Conservation (phyloP, 129 eudicot species). For the Cynara cardunculus region DNA sequence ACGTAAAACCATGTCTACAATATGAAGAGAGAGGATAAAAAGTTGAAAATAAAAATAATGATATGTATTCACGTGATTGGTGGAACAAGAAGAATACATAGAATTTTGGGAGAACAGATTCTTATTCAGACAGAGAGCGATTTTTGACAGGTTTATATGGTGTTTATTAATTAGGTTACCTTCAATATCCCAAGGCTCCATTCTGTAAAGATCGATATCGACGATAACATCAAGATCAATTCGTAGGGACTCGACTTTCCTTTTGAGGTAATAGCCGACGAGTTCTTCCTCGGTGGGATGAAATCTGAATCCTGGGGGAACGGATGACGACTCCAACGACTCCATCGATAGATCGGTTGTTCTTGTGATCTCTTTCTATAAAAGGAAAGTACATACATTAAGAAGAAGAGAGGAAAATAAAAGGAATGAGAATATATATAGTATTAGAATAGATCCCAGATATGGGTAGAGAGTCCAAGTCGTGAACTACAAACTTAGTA, state of each 20-base stretch:
- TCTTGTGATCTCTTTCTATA: not conserved
- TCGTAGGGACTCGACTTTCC: slow-evolving; percentile 61
- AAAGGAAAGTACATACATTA: not conserved
- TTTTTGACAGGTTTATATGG: not conserved
- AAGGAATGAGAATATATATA: not conserved
- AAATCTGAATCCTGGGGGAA: slow-evolving; percentile 91
- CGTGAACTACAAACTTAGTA: slow-evolving; percentile 36
- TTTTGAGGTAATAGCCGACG: slow-evolving; percentile 80
- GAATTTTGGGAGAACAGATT: not conserved
- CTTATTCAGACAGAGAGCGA: not conserved
- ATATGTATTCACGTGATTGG: not conserved
- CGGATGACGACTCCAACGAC: slow-evolving; percentile 61
- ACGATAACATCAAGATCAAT: slow-evolving; percentile 76
- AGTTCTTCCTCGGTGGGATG: slow-evolving; percentile 97
- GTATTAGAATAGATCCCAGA: not conserved
- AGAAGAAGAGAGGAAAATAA: not conserved
- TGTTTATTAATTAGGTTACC: slow-evolving; percentile 34
- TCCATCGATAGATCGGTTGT: slow-evolving; percentile 5
- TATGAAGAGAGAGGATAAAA: not conserved
- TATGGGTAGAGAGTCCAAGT: slow-evolving; percentile 15
- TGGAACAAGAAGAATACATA: not conserved
- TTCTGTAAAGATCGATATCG: slow-evolving; percentile 80
- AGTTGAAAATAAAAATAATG: too few relatives aligned
- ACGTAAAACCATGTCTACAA: not conserved
- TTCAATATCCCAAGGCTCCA: slow-evolving; percentile 97